phyloP scores from a whole-genome alignment of 345 rosid species.

The Xanthoceras sorbifolium region DNA sequence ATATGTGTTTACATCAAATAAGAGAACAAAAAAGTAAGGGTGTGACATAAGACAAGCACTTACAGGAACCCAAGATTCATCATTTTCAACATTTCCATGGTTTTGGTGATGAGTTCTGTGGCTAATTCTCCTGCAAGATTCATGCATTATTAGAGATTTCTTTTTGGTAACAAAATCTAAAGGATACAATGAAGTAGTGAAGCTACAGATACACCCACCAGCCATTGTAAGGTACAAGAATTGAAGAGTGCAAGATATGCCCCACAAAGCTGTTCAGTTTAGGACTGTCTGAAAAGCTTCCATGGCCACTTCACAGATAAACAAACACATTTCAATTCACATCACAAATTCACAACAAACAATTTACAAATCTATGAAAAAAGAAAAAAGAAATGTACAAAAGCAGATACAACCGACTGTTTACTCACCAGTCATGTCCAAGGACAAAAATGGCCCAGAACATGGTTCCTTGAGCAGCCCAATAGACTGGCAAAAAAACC shows the following conservation, averaged over 20 bases:
- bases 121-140: constrained; percentile 70
- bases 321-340: constrained; percentile 18
- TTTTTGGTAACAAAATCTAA: too few relatives aligned
- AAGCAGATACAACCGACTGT: background rate
- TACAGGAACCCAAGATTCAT: constrained; percentile 91
- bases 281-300: constrained; percentile 71
- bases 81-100: constrained; percentile 85
- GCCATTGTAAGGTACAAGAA: constrained; percentile 91
- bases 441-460: constrained; percentile 89
- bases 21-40: background rate
- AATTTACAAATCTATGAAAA: background rate
- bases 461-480: constrained; percentile 82
- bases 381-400: background rate
- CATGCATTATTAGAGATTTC: background rate
- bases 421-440: constrained; percentile 85
- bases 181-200: background rate
- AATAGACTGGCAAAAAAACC: constrained; percentile 67
- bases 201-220: constrained; percentile 43
- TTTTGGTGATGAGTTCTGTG: constrained; percentile 88
- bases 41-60: constrained; percentile 16
- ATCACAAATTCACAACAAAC: background rate
- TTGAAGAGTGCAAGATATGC: constrained; percentile 72
- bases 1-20: background rate
- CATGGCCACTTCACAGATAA: constrained; percentile 65
- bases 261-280: constrained; percentile 61